A percentile compares a stretch with the other conserved stretches of the same genome.
These are phyloP conservation scores for Jackrogersella minutella DNA, from an alignment of 495 filamentous ascomycete species.

Conservation along the genomic window DNA sequence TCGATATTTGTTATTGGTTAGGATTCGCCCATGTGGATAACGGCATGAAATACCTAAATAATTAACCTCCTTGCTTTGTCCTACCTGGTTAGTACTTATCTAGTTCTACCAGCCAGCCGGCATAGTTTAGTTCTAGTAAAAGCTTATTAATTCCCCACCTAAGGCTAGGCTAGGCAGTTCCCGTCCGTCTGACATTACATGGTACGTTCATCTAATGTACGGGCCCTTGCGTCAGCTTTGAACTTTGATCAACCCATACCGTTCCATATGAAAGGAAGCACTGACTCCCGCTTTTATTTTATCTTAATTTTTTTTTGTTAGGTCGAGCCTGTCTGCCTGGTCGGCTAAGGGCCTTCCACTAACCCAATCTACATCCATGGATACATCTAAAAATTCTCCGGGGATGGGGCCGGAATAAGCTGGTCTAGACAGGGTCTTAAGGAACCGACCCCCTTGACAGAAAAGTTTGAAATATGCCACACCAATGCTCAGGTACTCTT, in stretches of 20 bases:
- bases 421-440: not conserved
- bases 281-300: slow-evolving; percentile 31
- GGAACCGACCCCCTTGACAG: slow-evolving; percentile 25
- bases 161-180: not conserved
- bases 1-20: slow-evolving; percentile 13
- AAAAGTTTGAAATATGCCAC: slow-evolving; percentile 29
- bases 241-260: not conserved
- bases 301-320: too few species aligned
- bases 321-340: too few species aligned
- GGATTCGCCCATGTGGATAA: slow-evolving; percentile 9
- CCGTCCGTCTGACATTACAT: not conserved
- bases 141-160: not conserved
- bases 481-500: slow-evolving; percentile 26
- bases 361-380: too few species aligned
- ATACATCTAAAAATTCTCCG: slow-evolving; percentile 26
- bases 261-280: slow-evolving; percentile 8
- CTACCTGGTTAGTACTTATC: not conserved
- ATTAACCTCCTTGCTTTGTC: slow-evolving; percentile 13
- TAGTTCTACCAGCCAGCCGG: not conserved
- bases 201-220: not conserved
- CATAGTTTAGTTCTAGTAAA: too few species aligned
- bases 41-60: slow-evolving; percentile 21
- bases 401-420: slow-evolving; percentile 7
- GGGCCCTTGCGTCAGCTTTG: slow-evolving; percentile 20
- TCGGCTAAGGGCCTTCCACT: too few species aligned